phyloP scores from a whole-genome alignment of 345 rosid genomes.

The Pugionium dolabratum region DNA sequence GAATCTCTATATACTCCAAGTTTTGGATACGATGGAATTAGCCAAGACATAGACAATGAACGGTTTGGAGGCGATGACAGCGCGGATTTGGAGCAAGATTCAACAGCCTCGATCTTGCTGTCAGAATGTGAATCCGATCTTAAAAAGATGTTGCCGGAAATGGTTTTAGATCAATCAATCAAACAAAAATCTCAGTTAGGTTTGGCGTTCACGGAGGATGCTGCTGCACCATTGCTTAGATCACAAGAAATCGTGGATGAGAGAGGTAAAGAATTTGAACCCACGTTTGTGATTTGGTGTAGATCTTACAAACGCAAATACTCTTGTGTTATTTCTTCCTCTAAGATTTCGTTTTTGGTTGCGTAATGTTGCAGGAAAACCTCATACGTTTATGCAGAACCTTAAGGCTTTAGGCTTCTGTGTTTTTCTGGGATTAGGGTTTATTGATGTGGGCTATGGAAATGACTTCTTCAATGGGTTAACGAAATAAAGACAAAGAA shows the following conservation, averaged over 20 bases:
- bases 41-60: constrained; percentile 36
- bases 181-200: constrained; percentile 43
- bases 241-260: constrained; percentile 32
- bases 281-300: background rate
- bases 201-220: constrained; percentile 35
- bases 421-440: constrained; percentile 62
- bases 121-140: constrained; percentile 29
- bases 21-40: constrained; percentile 21
- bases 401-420: constrained; percentile 42
- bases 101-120: constrained; percentile 27
- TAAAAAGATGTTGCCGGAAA: constrained; percentile 29
- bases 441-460: constrained; percentile 52
- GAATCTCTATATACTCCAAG: constrained; percentile 32
- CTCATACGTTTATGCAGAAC: constrained; percentile 40
- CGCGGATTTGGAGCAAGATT: constrained; percentile 30
- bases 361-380: constrained; percentile 42
- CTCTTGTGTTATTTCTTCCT: constrained; percentile 1
- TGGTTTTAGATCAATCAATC: constrained; percentile 27
- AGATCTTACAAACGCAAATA: background rate
- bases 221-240: constrained; percentile 21
- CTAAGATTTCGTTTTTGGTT: constrained; percentile 29
- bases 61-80: constrained; percentile 30
- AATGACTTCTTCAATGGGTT: constrained; percentile 74
- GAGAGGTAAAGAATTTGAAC: constrained; percentile 46
- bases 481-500: constrained; percentile 28